Evolutionary conservation across 306 rosid species (phyloP), one percentile per base, ranked within the genome.

Genomic region (Inga laurina): DNA sequence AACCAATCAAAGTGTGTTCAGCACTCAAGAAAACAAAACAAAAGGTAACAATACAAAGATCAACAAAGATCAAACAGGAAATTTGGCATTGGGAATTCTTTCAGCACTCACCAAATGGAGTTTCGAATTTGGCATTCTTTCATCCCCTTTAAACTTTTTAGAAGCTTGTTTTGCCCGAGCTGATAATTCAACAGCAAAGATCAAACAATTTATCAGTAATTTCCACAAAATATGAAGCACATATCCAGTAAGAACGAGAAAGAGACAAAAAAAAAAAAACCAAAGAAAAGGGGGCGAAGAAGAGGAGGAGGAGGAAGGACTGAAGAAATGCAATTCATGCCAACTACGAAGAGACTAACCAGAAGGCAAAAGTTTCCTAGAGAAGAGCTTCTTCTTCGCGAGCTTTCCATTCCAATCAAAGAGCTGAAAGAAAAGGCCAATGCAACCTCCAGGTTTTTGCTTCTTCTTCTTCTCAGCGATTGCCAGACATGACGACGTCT

Each of bases 351-450:
- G 48, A 72, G 34, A 59, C 87, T 75, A 45, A 95, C 98, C 94
- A 81, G 95, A 89, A 83, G 97, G 92, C 54, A 92, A 91, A 83
- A 95, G 86, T 27, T 90, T 95, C 90, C 78, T 90, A 65, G 98
- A 89, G 92, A 92, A 95, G 51, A 95, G 86, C 88, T 92, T 95
- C 81, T 92, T 95, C 94, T 92, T 92, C 69, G 94, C 88, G 39
- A 95, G 89, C 81, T 86, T 89, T 67, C 91, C 87, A 88, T 95
- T 95, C 98, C 97, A 95, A 82, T 95, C 97, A 73, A 95, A 87
- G 76, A 95, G 97, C 88, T 95, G 97, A 80, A 92, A 91, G 97
- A 95, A 92, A 85, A 95, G 91, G 30, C 98, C 97, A 66, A 76
- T 89, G 77, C 97, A 95, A 70, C 97, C 98, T 83, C 97, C 97